These are phyloP conservation scores for Aspergillus egyptiacus DNA, from an alignment of 495 filamentous ascomycete species.

Conservation along the genomic window DNA sequence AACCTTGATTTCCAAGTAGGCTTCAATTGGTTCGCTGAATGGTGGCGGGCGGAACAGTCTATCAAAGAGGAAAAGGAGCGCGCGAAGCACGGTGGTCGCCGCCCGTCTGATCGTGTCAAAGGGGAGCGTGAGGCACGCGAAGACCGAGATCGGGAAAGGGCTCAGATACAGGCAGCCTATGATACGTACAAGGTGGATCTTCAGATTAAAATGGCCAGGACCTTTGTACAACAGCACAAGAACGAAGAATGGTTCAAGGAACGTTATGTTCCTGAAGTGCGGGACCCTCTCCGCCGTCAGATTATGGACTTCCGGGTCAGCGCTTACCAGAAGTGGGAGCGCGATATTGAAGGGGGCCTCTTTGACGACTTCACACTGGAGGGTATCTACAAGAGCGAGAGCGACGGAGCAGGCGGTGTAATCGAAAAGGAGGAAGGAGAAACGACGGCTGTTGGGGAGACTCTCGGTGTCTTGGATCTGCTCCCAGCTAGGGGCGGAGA, in stretches of 20 bases:
- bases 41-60: constrained; percentile 83
- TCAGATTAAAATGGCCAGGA: constrained; percentile 80
- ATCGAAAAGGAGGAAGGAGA: constrained; percentile 95
- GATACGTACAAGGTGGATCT: constrained; percentile 92
- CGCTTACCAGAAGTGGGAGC: constrained; percentile 76
- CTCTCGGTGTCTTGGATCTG: constrained; percentile 84
- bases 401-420: constrained; percentile 77
- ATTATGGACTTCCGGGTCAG: constrained; percentile 69
- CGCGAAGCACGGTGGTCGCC: constrained; percentile 64
- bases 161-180: constrained; percentile 85
- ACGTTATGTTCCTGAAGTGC: constrained; percentile 77
- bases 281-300: constrained; percentile 59
- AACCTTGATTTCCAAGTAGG: constrained; percentile 88
- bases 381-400: constrained; percentile 90
- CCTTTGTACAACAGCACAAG: constrained; percentile 86
- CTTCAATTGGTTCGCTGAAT: constrained; percentile 94
- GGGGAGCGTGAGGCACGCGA: constrained; percentile 73
- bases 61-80: constrained; percentile 86
- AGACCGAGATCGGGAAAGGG: constrained; percentile 82
- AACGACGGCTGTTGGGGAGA: constrained; percentile 81
- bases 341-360: constrained; percentile 68
- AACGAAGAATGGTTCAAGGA: constrained; percentile 97
- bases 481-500: constrained; percentile 74
- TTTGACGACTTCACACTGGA: constrained; percentile 96
- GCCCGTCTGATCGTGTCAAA: constrained; percentile 62